These are phyloP conservation scores for Xylaria sp. DNA, from an alignment of 2,329 filamentous ascomycete species.

Conservation along the genomic window DNA sequence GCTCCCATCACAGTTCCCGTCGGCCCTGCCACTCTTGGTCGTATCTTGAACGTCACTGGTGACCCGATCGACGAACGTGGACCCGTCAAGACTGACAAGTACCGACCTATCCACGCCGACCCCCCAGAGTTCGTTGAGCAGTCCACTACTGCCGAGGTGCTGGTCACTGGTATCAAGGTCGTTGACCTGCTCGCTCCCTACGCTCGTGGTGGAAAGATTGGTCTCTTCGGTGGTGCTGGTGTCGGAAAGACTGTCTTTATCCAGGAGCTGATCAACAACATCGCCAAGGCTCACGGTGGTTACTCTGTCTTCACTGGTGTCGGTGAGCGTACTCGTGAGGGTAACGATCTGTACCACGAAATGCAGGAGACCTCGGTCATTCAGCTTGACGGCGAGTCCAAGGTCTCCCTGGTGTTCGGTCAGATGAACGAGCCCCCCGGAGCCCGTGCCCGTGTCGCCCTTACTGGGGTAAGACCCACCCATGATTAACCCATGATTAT, in stretches of 20 bases:
- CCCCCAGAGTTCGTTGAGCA: slow-evolving; percentile 93
- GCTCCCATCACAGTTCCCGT: slow-evolving; percentile 96
- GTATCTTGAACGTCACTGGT: slow-evolving; percentile 99
- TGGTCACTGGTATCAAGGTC: slow-evolving; percentile 99
- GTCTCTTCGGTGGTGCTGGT: slow-evolving; percentile 99
- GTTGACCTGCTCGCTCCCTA: slow-evolving; percentile 99
- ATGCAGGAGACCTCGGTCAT: slow-evolving; percentile 99
- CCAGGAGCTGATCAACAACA: slow-evolving; percentile 99
- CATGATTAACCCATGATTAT: too few relatives aligned
- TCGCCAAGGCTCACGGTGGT: slow-evolving; percentile 99
- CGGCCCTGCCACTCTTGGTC: slow-evolving; percentile 90
- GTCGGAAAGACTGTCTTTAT: slow-evolving; percentile 99
- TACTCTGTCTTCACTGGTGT: slow-evolving; percentile 99
- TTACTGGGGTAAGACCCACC: slow-evolving; percentile 63
- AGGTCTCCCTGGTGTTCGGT: slow-evolving; percentile 99
- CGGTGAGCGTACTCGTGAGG: slow-evolving; percentile 99
- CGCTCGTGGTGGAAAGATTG: slow-evolving; percentile 99
- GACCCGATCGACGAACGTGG: slow-evolving; percentile 99
- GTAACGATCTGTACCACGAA: slow-evolving; percentile 99
- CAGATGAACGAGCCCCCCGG: slow-evolving; percentile 99
- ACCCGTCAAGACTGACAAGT: slow-evolving; percentile 93
- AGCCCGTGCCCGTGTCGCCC: slow-evolving; percentile 99
- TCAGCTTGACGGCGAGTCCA: slow-evolving; percentile 98
- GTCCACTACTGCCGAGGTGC: slow-evolving; percentile 94
- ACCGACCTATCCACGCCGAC: slow-evolving; percentile 91